phyloP scores from a whole-genome alignment of 2,329 filamentous ascomycete genomes.

The Exophiala calicioides region DNA sequence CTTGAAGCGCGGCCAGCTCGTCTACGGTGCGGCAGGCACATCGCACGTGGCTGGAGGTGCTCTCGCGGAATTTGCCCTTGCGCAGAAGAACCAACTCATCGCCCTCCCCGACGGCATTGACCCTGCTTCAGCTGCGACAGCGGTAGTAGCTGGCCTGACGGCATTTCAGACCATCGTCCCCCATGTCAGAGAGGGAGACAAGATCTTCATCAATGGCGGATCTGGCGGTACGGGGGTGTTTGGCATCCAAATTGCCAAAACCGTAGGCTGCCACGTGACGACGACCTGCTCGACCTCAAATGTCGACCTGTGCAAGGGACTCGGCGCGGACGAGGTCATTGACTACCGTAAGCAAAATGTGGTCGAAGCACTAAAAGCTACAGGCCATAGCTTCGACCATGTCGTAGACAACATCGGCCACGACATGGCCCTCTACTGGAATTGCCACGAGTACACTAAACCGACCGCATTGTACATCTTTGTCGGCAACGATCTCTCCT shows the following conservation, averaged over 20 bases:
- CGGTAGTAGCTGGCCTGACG: constrained; percentile 50
- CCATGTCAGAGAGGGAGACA: constrained; percentile 51
- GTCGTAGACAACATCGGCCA: constrained; percentile 60
- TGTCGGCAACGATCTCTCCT: constrained; percentile 34
- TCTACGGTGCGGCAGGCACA: constrained; percentile 45
- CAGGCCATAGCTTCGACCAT: constrained; percentile 52
- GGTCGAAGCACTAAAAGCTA: constrained; percentile 38
- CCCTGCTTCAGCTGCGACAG: constrained; percentile 42
- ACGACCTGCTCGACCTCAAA: constrained; percentile 60
- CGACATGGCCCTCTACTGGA: constrained; percentile 55
- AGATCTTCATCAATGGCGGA: constrained; percentile 67
- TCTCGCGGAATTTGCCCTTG: constrained; percentile 46
- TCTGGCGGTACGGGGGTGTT: constrained; percentile 63
- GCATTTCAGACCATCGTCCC: constrained; percentile 52
- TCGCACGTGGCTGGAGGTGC: constrained; percentile 42
- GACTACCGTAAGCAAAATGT: constrained; percentile 57
- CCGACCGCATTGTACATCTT: constrained; percentile 54
- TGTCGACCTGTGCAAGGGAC: constrained; percentile 54
- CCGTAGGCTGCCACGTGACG: constrained; percentile 57
- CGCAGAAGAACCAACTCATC: constrained; percentile 37
- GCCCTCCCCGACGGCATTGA: constrained; percentile 47
- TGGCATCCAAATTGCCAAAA: constrained; percentile 65
- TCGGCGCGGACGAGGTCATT: constrained; percentile 65
- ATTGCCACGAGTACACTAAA: constrained; percentile 54
- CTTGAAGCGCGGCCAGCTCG: constrained; percentile 44